Evolutionary conservation across 345 rosid species (phyloP), one percentile per base, ranked within the genome.

Genomic region (Sisymbrium altissimum): DNA sequence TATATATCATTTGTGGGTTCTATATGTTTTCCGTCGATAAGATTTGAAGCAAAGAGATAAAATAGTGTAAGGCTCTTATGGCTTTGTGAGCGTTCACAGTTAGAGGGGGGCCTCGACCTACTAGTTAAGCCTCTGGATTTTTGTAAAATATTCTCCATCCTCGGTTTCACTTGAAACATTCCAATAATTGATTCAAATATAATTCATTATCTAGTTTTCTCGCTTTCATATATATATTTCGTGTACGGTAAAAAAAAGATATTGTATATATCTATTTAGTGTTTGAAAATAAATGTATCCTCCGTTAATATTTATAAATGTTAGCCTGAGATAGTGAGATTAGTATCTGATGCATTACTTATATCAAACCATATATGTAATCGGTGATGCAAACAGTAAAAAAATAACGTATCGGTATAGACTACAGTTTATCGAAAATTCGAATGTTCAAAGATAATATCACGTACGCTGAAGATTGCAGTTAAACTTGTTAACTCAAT

Each of bases 21-120:
- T 43, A 41, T 33, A 48, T 33, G 3, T 23, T 23, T 41, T 6
- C 36, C 70, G 66, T 33, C 58, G 70, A 69, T 54, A 69, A 69
- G 74, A 54, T 69, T 62, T 62, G 55, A 53, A 15, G 40, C 58
- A 44, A 60, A 54, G 64, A 52, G 65, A 68, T 68, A 54, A 74
- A 63, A 54, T 40, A 43, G 63, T 33, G 58, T 45, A 68, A 70
- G 79, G 70, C 65, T 75, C 62, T 14, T 44, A 60, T 69, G 49
- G 46, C 39, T 55, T 55, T 55, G 3, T n/a, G 61, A 30, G 64
- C 44, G 57, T 61, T 69, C 65, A 44, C 49, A 44, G 43, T 54
- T 53, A 62, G 27, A 70, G 64, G 68, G 73, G 74, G 69, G 74
- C 50, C 72, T 75, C 57, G 74, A 55, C 70, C 70, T 60, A 75